These are phyloP conservation scores for Wickerhamiella kazuoi DNA, from an alignment of 805 yeast species.

Conservation along the genomic window DNA sequence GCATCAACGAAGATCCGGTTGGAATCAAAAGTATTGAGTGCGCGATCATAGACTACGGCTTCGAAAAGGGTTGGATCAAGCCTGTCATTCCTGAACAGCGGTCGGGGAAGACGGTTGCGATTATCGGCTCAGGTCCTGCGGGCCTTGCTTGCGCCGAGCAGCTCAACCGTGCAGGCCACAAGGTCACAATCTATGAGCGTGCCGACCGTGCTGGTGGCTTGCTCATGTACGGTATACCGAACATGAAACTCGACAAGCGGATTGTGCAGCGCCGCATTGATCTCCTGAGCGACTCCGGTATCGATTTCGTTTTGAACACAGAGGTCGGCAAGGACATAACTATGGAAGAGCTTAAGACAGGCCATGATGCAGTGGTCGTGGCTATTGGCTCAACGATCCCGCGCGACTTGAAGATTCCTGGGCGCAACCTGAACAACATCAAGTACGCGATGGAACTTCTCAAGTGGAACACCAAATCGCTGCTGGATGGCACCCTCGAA, in stretches of 20 bases:
- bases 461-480: conserved; percentile 74
- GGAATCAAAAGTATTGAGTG: conserved; percentile 93
- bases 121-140: conserved; percentile 94
- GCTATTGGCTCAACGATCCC: conserved; percentile 96
- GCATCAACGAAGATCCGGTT: conserved; percentile 86
- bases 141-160: conserved; percentile 96
- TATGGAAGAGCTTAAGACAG: conserved; percentile 44
- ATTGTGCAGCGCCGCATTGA: conserved; percentile 88
- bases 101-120: conserved; percentile 71
- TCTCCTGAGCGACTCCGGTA: conserved; percentile 77
- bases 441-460: conserved; percentile 89
- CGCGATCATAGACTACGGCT: conserved; percentile 91
- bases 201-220: conserved; percentile 93
- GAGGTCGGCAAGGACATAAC: conserved; percentile 73
- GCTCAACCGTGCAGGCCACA: conserved; percentile 88
- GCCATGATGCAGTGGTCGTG: conserved; percentile 68
- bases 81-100: conserved; percentile 64
- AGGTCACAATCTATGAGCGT: conserved; percentile 82
- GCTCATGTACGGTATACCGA: conserved; percentile 97
- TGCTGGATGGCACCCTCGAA: conserved; percentile 64
- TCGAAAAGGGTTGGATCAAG: conserved; percentile 89
- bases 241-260: conserved; percentile 90
- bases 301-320: conserved; percentile 56
- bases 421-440: conserved; percentile 77
- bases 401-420: conserved; percentile 85